Base-by-base conservation (phyloP, 495 filamentous ascomycete species). In the Xylaria flabelliformis region DNA sequence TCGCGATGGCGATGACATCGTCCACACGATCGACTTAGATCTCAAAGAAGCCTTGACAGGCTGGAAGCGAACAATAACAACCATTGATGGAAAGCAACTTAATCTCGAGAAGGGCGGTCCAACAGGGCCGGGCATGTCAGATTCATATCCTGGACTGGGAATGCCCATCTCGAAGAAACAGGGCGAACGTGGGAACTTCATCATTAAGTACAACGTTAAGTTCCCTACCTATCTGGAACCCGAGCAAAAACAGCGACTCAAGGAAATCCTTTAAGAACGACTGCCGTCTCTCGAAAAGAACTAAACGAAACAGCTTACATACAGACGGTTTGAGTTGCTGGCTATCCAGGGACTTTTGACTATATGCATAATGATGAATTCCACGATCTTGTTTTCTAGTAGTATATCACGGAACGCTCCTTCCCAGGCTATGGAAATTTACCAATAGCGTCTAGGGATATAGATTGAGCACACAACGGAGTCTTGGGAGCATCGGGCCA, bases 31-130 rank as follows among this genome's bases (percentile, higher is more conserved):
- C 75, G 90, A 95, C 2, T 82, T 99, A 15, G 90, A 90, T 48
- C 88, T 99, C n/a, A 98, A 97, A 79, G 96, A 98, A 83, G 94
- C 96, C n/a, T 84, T 99, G 29, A 97, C 95, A 0, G 96, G 96
- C 68, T 99, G 96, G 96, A 89, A 90, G 72, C 90, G 92, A 44
- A 95, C 93, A 48, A 87, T 99, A 21, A 89, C 89, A n/a, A 99
- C 97, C 12, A 98, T 99, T 71, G 96, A 98, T 76, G 92, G 92
- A 72, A 95, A 94, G 78, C 90, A 92, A 70, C 81, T 98, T 70
- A 87, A 83, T 41, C 88, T 98, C 69, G 85, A 89, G 4, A 92
- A 92, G 76, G 83, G 88, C 13, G 95, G 95, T 0, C 95, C 95
- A 0, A 98, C 95, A 6, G 89, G 90, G 64, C 93, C 95, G 0